A percentile compares a stretch with the other conserved stretches of the same genome.
phyloP scores from a whole-genome alignment of 345 rosid genomes.

The Rhizophora mangle region DNA sequence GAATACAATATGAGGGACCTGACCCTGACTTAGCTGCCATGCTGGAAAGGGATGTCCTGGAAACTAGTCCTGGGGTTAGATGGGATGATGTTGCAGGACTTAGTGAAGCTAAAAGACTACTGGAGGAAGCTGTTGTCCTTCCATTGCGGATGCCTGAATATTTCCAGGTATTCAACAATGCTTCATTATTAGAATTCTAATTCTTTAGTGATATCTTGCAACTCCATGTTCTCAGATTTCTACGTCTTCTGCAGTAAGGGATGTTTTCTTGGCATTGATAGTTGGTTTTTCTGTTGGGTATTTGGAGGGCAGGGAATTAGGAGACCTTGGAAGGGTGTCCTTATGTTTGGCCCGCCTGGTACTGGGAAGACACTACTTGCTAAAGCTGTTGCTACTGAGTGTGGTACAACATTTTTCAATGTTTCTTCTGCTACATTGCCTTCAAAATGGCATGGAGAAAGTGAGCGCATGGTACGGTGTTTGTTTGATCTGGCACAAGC shows the following conservation, averaged over 20 bases:
- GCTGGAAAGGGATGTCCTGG: constrained; percentile 99
- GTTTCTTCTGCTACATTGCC: constrained; percentile 96
- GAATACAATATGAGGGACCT: constrained; percentile 89
- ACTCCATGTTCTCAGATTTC: not conserved
- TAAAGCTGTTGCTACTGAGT: constrained; percentile 97
- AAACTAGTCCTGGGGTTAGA: constrained; percentile 91
- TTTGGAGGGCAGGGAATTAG: constrained; percentile 67
- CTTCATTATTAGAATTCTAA: not conserved
- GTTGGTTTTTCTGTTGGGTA: constrained; percentile 1
- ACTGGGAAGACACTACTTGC: constrained; percentile 95
- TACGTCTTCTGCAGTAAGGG: not conserved
- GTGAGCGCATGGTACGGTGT: constrained; percentile 97
- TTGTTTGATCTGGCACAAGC: constrained; percentile 95
- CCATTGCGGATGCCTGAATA: constrained; percentile 99
- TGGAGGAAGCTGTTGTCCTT: constrained; percentile 99
- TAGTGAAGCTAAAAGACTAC: constrained; percentile 94
- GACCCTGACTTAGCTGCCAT: constrained; percentile 96
- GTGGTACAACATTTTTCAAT: constrained; percentile 95
- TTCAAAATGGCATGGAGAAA: constrained; percentile 99
- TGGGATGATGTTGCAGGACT: constrained; percentile 99
- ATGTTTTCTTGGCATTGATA: not conserved
- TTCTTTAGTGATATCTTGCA: not conserved
- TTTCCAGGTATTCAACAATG: constrained; percentile 66
- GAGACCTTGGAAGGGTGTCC: constrained; percentile 99
- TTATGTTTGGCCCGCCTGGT: constrained; percentile 99